Evolutionary conservation across 495 filamentous ascomycete species (phyloP).

Genomic region (Podospora sp.): DNA sequence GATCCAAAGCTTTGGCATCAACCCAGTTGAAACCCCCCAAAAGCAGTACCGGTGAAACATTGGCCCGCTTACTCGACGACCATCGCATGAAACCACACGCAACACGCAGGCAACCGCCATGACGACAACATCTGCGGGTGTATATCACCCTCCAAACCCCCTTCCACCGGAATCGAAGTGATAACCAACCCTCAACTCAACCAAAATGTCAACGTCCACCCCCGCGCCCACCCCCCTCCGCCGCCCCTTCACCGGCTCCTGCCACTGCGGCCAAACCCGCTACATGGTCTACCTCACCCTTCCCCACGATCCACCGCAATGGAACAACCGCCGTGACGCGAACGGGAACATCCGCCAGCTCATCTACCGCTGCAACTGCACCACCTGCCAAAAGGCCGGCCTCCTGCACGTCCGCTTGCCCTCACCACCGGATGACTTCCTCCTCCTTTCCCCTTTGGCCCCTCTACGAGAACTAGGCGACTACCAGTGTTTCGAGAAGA

Average conservation of each 20-base stretch:
- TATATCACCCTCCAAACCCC: no score
- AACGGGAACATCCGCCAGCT: slow-evolving; percentile 15
- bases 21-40: no score
- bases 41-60: no score
- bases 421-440: slow-evolving; percentile 35
- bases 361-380: slow-evolving; percentile 40
- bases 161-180: no score
- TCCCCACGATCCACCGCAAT: slow-evolving; percentile 24
- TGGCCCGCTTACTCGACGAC: no score
- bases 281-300: slow-evolving; percentile 39
- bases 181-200: no score
- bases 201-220: no score
- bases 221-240: slow-evolving; percentile 6
- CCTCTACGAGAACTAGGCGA: slow-evolving; percentile 28
- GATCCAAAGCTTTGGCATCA: no score
- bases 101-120: no score
- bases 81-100: no score
- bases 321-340: background rate
- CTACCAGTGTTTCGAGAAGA: slow-evolving; percentile 32
- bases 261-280: slow-evolving; percentile 36
- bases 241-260: slow-evolving; percentile 37
- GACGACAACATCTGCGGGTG: no score
- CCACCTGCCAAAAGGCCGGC: slow-evolving; percentile 37
- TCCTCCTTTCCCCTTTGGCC: slow-evolving; percentile 34
- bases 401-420: slow-evolving; percentile 37